Percentiles rank a stretch among this genome's conserved stretches.
phyloP scores from a whole-genome alignment of 192 early-diverging fungal genomes.

The Rhizophagus prolifer region DNA sequence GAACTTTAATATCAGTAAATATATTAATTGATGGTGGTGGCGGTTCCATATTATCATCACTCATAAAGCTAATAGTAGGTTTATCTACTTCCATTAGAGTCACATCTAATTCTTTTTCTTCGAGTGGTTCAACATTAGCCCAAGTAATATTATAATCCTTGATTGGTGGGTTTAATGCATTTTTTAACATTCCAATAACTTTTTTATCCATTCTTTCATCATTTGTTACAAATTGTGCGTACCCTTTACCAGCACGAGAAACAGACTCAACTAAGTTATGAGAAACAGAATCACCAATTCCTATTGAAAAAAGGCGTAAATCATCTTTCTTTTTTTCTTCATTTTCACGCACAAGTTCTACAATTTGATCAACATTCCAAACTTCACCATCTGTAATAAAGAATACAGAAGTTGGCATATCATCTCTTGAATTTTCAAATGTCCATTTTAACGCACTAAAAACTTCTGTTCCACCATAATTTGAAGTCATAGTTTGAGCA shows the following conservation, averaged over 20 bases:
- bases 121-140: not conserved
- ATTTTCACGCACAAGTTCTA: conserved; percentile 34
- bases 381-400: conserved; percentile 52
- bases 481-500: conserved; percentile 35
- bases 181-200: conserved; percentile 54
- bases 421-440: conserved; percentile 26
- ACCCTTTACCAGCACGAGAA: conserved; percentile 49
- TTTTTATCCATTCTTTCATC: conserved; percentile 52
- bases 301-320: conserved; percentile 49
- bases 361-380: conserved; percentile 42
- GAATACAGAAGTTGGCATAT: conserved; percentile 46
- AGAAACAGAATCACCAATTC: conserved; percentile 50
- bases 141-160: conserved; percentile 45
- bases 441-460: conserved; percentile 36
- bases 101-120: not conserved
- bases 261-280: conserved; percentile 51
- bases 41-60: not conserved
- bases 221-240: conserved; percentile 45
- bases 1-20: not conserved
- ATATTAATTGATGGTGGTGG: not conserved
- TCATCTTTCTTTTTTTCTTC: conserved; percentile 23
- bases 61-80: conserved; percentile 14
- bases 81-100: not conserved
- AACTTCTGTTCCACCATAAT: conserved; percentile 54
- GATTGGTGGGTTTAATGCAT: conserved; percentile 42